A percentile compares a stretch with the other conserved stretches of the same genome.
phyloP scores from a whole-genome alignment of 2,329 filamentous ascomycete species.

The Cercospora janseana region DNA sequence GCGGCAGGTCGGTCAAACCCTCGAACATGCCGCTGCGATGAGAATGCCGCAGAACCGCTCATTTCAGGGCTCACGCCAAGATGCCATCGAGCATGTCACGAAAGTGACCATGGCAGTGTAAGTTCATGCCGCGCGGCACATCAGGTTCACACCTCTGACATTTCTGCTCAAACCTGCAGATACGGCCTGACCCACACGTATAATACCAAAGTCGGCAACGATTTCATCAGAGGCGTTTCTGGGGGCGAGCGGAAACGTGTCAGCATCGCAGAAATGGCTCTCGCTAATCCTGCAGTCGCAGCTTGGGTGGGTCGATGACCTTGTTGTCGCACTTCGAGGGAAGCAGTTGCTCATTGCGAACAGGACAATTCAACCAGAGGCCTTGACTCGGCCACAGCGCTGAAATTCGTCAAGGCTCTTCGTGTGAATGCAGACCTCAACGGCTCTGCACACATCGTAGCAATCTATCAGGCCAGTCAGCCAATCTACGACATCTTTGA shows the following conservation, averaged over 20 bases:
- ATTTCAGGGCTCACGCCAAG: slow-evolving; percentile 39
- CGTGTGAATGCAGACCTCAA: slow-evolving; percentile 51
- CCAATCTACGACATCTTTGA: slow-evolving; percentile 66
- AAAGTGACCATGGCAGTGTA: slow-evolving; percentile 54
- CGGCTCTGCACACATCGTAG: slow-evolving; percentile 53
- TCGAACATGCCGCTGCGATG: slow-evolving; percentile 55
- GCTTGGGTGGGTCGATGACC: slow-evolving; percentile 38
- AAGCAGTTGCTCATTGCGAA: background rate
- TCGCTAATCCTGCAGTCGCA: slow-evolving; percentile 41
- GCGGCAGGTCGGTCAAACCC: slow-evolving; percentile 45
- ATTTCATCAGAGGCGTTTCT: slow-evolving; percentile 61
- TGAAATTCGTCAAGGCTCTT: slow-evolving; percentile 58
- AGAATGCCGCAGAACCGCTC: slow-evolving; percentile 48
- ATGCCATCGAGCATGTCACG: slow-evolving; percentile 47
- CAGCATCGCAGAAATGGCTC: slow-evolving; percentile 55
- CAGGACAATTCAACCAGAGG: slow-evolving; percentile 53
- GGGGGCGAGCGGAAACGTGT: slow-evolving; percentile 57
- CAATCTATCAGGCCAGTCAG: slow-evolving; percentile 56
- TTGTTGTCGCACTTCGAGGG: background rate
- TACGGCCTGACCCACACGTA: slow-evolving; percentile 56
- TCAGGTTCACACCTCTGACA: background rate
- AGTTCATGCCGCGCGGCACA: slow-evolving; percentile 44
- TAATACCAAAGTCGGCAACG: slow-evolving; percentile 56
- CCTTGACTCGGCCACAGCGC: slow-evolving; percentile 56
- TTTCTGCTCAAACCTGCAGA: slow-evolving; percentile 40